Evolutionary conservation across 257 asterid genomes (phyloP).

Genomic region (Scutellaria minor): DNA sequence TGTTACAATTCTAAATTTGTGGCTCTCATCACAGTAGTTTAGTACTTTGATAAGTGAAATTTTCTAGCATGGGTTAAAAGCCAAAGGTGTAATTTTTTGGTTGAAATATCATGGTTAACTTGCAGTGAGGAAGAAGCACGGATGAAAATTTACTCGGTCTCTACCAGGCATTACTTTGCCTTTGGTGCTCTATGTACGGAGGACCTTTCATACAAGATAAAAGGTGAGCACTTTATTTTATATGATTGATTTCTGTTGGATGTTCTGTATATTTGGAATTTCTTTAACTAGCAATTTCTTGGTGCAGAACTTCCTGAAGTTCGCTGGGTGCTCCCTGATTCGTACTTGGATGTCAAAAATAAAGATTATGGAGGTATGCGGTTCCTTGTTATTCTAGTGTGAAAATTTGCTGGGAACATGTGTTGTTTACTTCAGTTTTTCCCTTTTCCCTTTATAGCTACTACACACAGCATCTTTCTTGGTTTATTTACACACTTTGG

Average conservation of each 20-base stretch:
- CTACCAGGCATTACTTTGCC: constrained; percentile 86
- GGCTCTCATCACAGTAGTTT: not conserved
- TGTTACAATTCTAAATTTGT: too few relatives aligned
- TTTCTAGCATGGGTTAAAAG: not conserved
- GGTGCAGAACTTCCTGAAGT: constrained; percentile 74
- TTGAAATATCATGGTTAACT: not conserved
- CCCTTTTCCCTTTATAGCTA: too few relatives aligned
- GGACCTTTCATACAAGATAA: constrained; percentile 80
- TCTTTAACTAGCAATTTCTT: constrained; percentile 11
- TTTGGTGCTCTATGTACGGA: constrained; percentile 97
- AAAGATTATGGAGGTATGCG: constrained; percentile 92
- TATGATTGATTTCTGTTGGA: not conserved
- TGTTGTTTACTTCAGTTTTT: too few relatives aligned
- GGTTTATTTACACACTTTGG: too few relatives aligned
- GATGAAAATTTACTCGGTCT: constrained; percentile 88
- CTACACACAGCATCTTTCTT: too few relatives aligned
- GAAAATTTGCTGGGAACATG: not conserved
- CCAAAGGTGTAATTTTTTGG: not conserved
- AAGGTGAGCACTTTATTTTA: constrained; percentile 47
- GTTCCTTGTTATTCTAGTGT: not conserved
- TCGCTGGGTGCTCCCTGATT: constrained; percentile 98
- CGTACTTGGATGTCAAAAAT: constrained; percentile 86
- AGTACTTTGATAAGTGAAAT: not conserved
- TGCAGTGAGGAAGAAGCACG: constrained; percentile 93
- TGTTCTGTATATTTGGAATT: not conserved